A percentile compares a stretch with the other conserved stretches of the same genome.
Evolutionary conservation across 2,329 filamentous ascomycete species (phyloP).

Genomic region (Aspergillus tanneri): DNA sequence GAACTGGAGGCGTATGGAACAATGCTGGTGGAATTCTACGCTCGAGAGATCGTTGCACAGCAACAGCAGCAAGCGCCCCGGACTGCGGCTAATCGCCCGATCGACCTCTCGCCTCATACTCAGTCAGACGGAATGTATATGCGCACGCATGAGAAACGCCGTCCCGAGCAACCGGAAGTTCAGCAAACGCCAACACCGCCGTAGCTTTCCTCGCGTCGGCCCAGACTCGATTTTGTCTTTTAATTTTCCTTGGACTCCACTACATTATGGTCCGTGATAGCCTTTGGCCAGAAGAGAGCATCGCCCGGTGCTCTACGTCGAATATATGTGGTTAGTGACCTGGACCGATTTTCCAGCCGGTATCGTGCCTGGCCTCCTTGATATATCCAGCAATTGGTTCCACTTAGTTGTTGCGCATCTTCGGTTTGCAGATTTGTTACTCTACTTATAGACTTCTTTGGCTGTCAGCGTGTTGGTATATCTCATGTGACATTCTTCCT

Average conservation of each 20-base stretch:
- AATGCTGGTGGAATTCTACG: conserved; percentile 98
- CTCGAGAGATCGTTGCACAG: conserved; percentile 77
- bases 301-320: not conserved
- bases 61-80: conserved; percentile 41
- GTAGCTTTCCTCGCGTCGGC: conserved; percentile 12
- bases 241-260: not conserved
- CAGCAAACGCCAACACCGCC: conserved; percentile 39
- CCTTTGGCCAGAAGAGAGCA: not conserved
- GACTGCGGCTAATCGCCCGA: conserved; percentile 18
- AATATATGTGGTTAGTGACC: not conserved
- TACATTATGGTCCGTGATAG: not conserved
- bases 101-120: conserved; percentile 16
- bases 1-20: conserved; percentile 96
- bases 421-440: conserved; percentile 1
- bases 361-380: conserved; percentile 4
- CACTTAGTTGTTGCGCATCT: conserved; percentile 3
- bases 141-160: conserved; percentile 30
- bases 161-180: conserved; percentile 21
- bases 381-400: conserved; percentile 2
- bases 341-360: conserved; percentile 3
- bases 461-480: conserved; percentile 16
- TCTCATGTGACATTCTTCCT: not conserved
- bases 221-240: not conserved
- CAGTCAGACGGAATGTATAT: conserved; percentile 36
- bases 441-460: conserved; percentile 19